A percentile compares a stretch with the other conserved stretches of the same genome.
These are phyloP conservation scores for Arthrobotrys sinensis DNA, from an alignment of 2,329 filamentous ascomycete species.

Conservation along the genomic window DNA sequence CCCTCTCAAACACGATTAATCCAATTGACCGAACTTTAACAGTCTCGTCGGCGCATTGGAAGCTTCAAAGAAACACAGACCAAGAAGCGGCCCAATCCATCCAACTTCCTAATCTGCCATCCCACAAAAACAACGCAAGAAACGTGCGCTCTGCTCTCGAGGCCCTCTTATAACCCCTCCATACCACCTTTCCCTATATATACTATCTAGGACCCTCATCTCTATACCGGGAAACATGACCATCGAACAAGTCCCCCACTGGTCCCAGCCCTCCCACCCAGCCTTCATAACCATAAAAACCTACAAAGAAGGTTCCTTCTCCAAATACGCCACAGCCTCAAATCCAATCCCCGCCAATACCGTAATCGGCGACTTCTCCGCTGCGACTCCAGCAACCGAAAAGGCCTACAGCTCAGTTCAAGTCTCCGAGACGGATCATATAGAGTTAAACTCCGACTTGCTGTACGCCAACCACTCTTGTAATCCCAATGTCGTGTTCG, in stretches of 20 bases:
- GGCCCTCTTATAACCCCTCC: no score
- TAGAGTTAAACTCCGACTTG: constrained; percentile 77
- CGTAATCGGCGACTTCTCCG: constrained; percentile 77
- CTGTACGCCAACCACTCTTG: constrained; percentile 80
- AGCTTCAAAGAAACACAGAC: constrained; percentile 1
- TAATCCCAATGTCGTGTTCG: constrained; percentile 77
- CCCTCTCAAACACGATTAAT: background rate
- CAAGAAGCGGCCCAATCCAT: constrained; percentile 16
- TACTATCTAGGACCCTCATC: no score
- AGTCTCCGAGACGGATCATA: constrained; percentile 72
- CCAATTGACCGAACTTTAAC: constrained; percentile 30
- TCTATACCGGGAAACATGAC: constrained; percentile 36
- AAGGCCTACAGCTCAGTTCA: constrained; percentile 78
- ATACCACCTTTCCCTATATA: background rate
- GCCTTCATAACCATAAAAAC: constrained; percentile 57
- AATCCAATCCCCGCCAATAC: constrained; percentile 74
- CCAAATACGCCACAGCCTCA: constrained; percentile 52
- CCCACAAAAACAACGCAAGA: constrained; percentile 31
- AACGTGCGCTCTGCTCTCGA: no score
- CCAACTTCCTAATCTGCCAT: constrained; percentile 20
- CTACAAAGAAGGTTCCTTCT: constrained; percentile 54
- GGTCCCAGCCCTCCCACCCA: constrained; percentile 52
- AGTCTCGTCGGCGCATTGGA: constrained; percentile 23
- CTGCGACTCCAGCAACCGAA: constrained; percentile 75
- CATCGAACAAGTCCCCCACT: constrained; percentile 50